Conservation (phyloP, 2,329 filamentous ascomycete species). For the Fusarium cicatricum region DNA sequence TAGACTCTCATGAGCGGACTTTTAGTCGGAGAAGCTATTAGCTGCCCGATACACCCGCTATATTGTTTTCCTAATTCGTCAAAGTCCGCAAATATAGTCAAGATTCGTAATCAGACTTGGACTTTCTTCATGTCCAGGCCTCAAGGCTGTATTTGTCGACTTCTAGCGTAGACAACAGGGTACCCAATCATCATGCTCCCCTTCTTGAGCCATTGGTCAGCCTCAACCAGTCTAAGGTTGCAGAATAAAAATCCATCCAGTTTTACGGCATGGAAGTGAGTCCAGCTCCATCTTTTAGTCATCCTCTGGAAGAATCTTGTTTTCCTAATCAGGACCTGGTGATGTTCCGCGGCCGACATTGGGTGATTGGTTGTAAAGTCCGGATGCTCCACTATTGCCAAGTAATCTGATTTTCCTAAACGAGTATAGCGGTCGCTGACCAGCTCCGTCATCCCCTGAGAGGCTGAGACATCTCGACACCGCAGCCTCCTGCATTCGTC, state of each 20-base stretch:
- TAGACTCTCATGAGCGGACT: too few relatives aligned
- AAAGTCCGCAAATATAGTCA: not conserved
- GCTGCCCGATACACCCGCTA: not conserved
- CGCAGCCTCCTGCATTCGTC: not conserved
- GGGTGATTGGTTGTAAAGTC: too few relatives aligned
- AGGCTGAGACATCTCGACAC: not conserved
- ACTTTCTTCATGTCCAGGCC: too few relatives aligned
- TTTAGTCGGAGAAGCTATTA: too few relatives aligned
- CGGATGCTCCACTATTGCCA: slow-evolving; percentile 5
- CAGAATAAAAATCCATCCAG: too few relatives aligned
- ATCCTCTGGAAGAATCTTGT: slow-evolving; percentile 3
- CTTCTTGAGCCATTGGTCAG: too few relatives aligned
- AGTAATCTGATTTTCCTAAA: slow-evolving; percentile 32
- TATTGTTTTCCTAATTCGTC: slow-evolving; percentile 16
- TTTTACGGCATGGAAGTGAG: too few relatives aligned
- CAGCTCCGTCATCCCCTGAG: too few relatives aligned
- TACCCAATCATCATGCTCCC: not conserved
- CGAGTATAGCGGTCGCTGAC: not conserved
- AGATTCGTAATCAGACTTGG: too few relatives aligned
- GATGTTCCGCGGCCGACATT: not conserved
- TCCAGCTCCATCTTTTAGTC: too few relatives aligned
- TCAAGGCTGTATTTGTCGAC: too few relatives aligned
- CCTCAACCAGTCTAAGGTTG: too few relatives aligned
- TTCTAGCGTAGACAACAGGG: not conserved
- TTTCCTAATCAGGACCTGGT: slow-evolving; percentile 15